Evolutionary conservation across 495 filamentous ascomycete genomes (phyloP).

Genomic region (Aspergillus nanangensis): DNA sequence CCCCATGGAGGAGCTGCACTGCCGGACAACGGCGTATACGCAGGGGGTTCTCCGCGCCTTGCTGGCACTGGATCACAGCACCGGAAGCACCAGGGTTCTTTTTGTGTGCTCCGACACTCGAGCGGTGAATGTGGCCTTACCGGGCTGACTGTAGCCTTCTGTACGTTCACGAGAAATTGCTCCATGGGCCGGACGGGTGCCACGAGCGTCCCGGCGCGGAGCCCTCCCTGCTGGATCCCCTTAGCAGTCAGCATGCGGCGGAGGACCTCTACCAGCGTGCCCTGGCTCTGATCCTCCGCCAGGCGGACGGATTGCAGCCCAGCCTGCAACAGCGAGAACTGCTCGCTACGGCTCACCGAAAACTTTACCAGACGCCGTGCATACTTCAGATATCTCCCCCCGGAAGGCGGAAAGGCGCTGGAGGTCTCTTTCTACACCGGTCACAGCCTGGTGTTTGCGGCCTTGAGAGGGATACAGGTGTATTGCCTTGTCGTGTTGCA

Average conservation of each 20-base stretch:
- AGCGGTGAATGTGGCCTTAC: neutral
- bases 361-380: neutral
- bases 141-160: neutral
- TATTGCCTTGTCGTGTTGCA: neutral
- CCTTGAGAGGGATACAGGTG: neutral
- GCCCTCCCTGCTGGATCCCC: neutral
- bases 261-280: neutral
- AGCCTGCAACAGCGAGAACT: neutral
- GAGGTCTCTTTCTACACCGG: neutral
- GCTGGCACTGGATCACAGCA: neutral
- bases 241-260: neutral
- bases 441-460: neutral
- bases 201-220: neutral
- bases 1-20: neutral
- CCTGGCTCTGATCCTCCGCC: neutral
- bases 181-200: neutral
- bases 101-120: neutral
- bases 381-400: neutral
- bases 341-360: neutral
- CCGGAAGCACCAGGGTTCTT: neutral
- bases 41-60: neutral
- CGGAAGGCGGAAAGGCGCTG: neutral
- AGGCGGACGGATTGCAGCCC: neutral
- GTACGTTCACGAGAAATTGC: neutral
- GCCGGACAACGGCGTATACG: too few species aligned